These are phyloP conservation scores for Graphium sp. DNA, from an alignment of 2,329 filamentous ascomycete species.

Conservation along the genomic window DNA sequence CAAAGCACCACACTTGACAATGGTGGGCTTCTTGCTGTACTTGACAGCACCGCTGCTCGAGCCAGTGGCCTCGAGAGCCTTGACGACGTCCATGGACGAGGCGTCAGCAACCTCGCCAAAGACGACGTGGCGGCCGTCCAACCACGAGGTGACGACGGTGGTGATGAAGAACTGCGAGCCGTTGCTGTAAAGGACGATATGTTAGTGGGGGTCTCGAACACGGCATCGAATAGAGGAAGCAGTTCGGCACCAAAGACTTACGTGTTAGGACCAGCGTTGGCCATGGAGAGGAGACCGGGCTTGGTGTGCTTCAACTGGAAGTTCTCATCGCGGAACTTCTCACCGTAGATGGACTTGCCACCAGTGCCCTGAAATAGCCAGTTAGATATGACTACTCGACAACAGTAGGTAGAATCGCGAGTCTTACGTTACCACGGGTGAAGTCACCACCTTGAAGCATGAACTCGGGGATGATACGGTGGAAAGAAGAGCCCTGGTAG, in stretches of 20 bases:
- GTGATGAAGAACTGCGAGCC: slow-evolving; percentile 98
- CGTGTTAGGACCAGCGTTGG: slow-evolving; percentile 92
- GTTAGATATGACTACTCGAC: slow-evolving; percentile 1
- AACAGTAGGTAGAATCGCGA: not conserved
- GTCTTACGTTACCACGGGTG: slow-evolving; percentile 66
- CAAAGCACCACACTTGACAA: slow-evolving; percentile 32
- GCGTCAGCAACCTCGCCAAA: slow-evolving; percentile 55
- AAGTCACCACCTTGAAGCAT: slow-evolving; percentile 97
- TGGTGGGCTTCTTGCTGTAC: slow-evolving; percentile 40
- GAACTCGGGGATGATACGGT: slow-evolving; percentile 84
- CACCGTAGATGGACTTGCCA: slow-evolving; percentile 87
- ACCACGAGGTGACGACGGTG: slow-evolving; percentile 76
- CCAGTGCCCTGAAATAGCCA: slow-evolving; percentile 55
- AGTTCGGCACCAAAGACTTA: slow-evolving; percentile 23
- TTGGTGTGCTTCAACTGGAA: slow-evolving; percentile 58
- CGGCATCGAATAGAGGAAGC: not conserved
- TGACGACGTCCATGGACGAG: slow-evolving; percentile 33
- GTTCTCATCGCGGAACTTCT: slow-evolving; percentile 92
- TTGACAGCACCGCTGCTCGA: slow-evolving; percentile 35
- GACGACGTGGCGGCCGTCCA: slow-evolving; percentile 71
- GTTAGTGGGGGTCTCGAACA: not conserved
- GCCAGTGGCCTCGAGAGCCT: slow-evolving; percentile 44
- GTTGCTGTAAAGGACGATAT: slow-evolving; percentile 50
- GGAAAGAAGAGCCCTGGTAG: slow-evolving; percentile 72
- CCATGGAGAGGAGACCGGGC: slow-evolving; percentile 80